A percentile compares a stretch with the other conserved stretches of the same genome.
Evolutionary conservation across 495 filamentous ascomycete species (phyloP).

Genomic region (Tuber calosporum): DNA sequence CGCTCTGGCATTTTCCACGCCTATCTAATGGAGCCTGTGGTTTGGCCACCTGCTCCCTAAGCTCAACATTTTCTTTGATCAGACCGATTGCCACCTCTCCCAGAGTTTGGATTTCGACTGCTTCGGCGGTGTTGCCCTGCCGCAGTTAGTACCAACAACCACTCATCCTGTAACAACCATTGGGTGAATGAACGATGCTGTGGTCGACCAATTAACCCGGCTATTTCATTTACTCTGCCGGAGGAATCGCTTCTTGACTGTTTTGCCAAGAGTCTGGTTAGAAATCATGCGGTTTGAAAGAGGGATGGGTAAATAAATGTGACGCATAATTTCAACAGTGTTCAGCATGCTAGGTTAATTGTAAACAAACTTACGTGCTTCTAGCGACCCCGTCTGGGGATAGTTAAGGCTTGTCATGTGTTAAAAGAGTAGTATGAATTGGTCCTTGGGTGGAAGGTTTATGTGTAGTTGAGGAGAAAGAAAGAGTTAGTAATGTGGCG

Average conservation of each 20-base stretch:
- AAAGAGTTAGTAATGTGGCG: conserved; percentile 18
- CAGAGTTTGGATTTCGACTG: conserved; percentile 75
- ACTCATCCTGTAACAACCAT: conserved; percentile 7
- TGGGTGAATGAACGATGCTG: conserved; percentile 8
- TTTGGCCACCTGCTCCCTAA: conserved; percentile 69
- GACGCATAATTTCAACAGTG: conserved; percentile 10
- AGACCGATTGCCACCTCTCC: conserved; percentile 77
- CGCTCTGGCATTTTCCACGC: conserved; percentile 44
- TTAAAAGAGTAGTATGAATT: conserved; percentile 35
- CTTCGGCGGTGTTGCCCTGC: conserved; percentile 75
- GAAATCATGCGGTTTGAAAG: neutral
- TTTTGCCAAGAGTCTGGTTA: neutral
- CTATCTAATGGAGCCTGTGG: conserved; percentile 61
- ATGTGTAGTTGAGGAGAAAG: conserved; percentile 19
- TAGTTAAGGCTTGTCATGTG: conserved; percentile 92
- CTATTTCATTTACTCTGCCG: conserved; percentile 93
- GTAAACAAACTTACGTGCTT: conserved; percentile 59
- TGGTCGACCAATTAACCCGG: conserved; percentile 46
- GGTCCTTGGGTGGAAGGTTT: conserved; percentile 23
- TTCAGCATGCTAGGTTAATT: conserved; percentile 15
- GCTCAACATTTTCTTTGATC: conserved; percentile 75
- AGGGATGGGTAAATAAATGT: neutral
- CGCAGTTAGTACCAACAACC: conserved; percentile 10
- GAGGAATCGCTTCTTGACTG: conserved; percentile 44
- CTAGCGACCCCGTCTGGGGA: conserved; percentile 61